Conservation (phyloP, 768 basidiomycete genomes). For the Mycena capillaripes region DNA sequence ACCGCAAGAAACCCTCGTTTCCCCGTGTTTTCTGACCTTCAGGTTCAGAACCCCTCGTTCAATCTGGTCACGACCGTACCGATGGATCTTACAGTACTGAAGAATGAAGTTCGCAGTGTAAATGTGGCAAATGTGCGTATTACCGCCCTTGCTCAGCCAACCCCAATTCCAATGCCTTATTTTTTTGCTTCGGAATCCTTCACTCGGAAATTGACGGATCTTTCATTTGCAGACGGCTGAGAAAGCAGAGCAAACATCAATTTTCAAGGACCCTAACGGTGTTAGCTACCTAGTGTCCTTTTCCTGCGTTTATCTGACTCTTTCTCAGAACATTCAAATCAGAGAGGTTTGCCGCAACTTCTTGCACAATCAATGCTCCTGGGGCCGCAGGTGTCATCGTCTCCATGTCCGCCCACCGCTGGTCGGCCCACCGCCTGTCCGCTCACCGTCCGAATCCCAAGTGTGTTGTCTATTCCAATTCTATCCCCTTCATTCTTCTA, state of each 20-base stretch:
- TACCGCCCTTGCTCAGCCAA: neutral
- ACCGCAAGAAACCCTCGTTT: neutral
- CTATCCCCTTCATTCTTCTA: neutral
- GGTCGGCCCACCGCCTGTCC: neutral
- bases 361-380: conserved; percentile 30
- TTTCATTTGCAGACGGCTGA: too few relatives aligned
- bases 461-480: neutral
- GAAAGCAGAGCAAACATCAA: too few relatives aligned
- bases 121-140: neutral
- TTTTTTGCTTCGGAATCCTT: neutral
- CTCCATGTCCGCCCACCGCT: conserved; percentile 15
- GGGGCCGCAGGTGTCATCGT: conserved; percentile 20
- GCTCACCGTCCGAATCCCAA: neutral
- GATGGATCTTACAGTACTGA: neutral
- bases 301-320: neutral
- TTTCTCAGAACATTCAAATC: neutral
- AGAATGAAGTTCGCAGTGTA: neutral
- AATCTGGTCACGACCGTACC: neutral
- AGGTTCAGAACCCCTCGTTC: neutral
- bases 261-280: too few relatives aligned
- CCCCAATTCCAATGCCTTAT: neutral
- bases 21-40: neutral
- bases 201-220: too few relatives aligned
- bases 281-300: neutral
- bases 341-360: conserved; percentile 51